Percentiles rank a stretch among this genome's conserved stretches.
Evolutionary conservation across 805 yeast species (phyloP).

Genomic region (Candida ascalaphidarum): DNA sequence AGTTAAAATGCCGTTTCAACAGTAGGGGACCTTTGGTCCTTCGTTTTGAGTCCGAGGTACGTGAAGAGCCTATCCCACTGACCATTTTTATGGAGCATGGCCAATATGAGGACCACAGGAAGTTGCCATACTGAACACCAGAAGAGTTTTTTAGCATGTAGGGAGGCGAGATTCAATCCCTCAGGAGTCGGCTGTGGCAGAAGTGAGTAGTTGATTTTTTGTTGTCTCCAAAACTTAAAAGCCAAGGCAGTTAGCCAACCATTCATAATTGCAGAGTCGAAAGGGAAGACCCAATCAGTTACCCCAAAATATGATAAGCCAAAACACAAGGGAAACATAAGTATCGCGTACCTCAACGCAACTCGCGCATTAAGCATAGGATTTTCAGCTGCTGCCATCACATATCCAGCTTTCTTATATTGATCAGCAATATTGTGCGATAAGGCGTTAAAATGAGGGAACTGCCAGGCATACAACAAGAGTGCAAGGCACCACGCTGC

Average conservation of each 20-base stretch:
- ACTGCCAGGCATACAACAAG: slow-evolving; percentile 93
- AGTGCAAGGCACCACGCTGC: slow-evolving; percentile 95
- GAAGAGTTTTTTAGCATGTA: slow-evolving; percentile 76
- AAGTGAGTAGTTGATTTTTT: slow-evolving; percentile 46
- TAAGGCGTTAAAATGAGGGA: slow-evolving; percentile 92
- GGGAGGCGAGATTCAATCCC: slow-evolving; percentile 51
- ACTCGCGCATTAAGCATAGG: slow-evolving; percentile 92
- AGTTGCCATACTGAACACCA: slow-evolving; percentile 94
- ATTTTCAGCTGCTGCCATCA: slow-evolving; percentile 93
- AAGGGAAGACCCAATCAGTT: slow-evolving; percentile 70
- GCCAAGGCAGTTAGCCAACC: slow-evolving; percentile 82
- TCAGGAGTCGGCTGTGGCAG: slow-evolving; percentile 38
- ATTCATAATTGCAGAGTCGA: slow-evolving; percentile 79
- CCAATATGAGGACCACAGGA: slow-evolving; percentile 81
- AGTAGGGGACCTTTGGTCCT: too few species aligned
- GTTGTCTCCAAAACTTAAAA: slow-evolving; percentile 80
- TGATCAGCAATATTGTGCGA: slow-evolving; percentile 84
- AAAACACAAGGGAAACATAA: slow-evolving; percentile 89
- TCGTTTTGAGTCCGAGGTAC: slow-evolving; percentile 12
- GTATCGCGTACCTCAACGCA: slow-evolving; percentile 78
- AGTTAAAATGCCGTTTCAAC: too few species aligned
- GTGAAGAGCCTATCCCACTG: slow-evolving; percentile 65
- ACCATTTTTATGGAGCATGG: slow-evolving; percentile 92
- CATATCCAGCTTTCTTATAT: slow-evolving; percentile 88
- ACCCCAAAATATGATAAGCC: slow-evolving; percentile 72